phyloP scores from a whole-genome alignment of 108 stramenopile genomes.

The Fistulifera solaris region DNA sequence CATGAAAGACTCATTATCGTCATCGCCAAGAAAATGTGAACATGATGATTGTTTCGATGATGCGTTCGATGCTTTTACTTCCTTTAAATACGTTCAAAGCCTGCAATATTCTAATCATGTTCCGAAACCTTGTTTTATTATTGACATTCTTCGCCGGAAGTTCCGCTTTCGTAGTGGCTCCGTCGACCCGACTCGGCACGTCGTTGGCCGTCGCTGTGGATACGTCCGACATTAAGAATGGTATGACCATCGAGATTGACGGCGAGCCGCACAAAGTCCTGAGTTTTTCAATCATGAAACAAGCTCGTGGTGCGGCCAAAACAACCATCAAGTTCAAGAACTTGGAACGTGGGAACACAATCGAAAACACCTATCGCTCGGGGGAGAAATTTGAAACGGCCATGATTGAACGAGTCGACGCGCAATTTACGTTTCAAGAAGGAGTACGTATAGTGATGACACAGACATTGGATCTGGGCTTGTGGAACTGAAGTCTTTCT shows the following conservation, averaged over 20 bases:
- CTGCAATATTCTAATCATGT: too few relatives aligned
- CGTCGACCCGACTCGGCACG: neutral
- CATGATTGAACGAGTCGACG: constrained; percentile 66
- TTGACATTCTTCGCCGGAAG: too few relatives aligned
- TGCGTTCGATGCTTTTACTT: too few relatives aligned
- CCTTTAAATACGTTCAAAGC: too few relatives aligned
- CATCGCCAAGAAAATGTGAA: too few relatives aligned
- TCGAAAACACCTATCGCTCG: constrained; percentile 91
- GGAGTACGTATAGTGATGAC: constrained; percentile 36
- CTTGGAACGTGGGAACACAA: constrained; percentile 79
- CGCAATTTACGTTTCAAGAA: constrained; percentile 83
- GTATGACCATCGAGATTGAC: constrained; percentile 87
- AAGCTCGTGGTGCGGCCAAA: constrained; percentile 86
- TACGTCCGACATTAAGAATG: constrained; percentile 93
- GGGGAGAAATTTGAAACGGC: constrained; percentile 89
- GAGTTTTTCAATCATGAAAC: constrained; percentile 88
- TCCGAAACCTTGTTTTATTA: too few relatives aligned
- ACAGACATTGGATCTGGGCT: neutral
- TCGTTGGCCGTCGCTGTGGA: constrained; percentile 53
- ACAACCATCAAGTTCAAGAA: constrained; percentile 93
- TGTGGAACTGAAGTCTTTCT: too few relatives aligned
- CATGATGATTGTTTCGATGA: too few relatives aligned
- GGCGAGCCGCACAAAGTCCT: constrained; percentile 72
- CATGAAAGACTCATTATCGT: too few relatives aligned
- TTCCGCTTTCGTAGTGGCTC: too few relatives aligned